These are phyloP conservation scores for Komagataella phaffii DNA, from an alignment of 805 yeast genomes.

Conservation along the genomic window DNA sequence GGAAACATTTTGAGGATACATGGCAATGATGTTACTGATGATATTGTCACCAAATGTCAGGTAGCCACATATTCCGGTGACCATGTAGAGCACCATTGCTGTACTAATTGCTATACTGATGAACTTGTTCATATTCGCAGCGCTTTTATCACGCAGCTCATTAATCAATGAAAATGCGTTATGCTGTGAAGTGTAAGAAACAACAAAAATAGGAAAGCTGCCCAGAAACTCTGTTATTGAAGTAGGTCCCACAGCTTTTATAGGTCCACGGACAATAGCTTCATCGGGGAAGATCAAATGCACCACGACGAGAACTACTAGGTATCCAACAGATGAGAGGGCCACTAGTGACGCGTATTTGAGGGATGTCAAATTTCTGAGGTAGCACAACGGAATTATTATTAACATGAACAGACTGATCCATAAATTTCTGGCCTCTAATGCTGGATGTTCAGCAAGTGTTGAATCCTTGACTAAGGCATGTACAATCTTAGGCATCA, in stretches of 20 bases:
- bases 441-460: constrained; percentile 8
- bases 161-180: constrained; percentile 85
- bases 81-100: constrained; percentile 48
- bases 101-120: constrained; percentile 39
- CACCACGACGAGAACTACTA: constrained; percentile 58
- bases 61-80: constrained; percentile 76
- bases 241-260: constrained; percentile 33
- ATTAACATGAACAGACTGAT: constrained; percentile 45
- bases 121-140: constrained; percentile 30
- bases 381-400: constrained; percentile 52
- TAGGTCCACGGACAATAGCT: constrained; percentile 42
- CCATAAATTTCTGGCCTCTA: constrained; percentile 41
- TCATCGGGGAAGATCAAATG: constrained; percentile 39
- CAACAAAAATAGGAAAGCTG: constrained; percentile 82
- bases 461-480: constrained; percentile 11
- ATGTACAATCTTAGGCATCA: constrained; percentile 46
- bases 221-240: constrained; percentile 37
- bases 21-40: constrained; percentile 64
- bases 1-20: constrained; percentile 53
- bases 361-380: constrained; percentile 67
- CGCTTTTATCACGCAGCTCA: constrained; percentile 50
- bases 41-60: constrained; percentile 76
- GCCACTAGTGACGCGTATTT: constrained; percentile 81
- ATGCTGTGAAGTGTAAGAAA: constrained; percentile 94
- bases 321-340: constrained; percentile 64